These are phyloP conservation scores for Alectoria sarmentosa DNA, from an alignment of 495 filamentous ascomycete species.

Conservation along the genomic window DNA sequence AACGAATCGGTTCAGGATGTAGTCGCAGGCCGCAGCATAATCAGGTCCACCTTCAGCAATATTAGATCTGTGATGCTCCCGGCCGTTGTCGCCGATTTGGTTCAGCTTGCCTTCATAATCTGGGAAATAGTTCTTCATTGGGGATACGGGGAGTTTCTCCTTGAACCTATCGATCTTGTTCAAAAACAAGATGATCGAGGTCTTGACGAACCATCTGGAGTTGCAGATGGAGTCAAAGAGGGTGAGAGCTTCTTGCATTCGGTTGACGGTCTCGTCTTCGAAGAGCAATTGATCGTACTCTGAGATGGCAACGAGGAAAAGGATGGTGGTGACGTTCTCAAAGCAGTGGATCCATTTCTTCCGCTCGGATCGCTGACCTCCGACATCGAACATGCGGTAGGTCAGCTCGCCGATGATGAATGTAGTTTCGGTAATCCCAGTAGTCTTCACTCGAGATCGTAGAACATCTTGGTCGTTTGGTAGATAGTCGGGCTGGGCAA, in stretches of 20 bases:
- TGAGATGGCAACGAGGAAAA: constrained; percentile 97
- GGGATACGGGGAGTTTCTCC: constrained; percentile 98
- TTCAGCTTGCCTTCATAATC: constrained; percentile 68
- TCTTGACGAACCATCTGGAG: constrained; percentile 98
- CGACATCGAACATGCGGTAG: constrained; percentile 99
- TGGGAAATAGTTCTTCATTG: constrained; percentile 99
- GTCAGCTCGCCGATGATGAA: constrained; percentile 97
- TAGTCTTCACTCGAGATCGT: constrained; percentile 96
- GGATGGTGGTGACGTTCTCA: constrained; percentile 97
- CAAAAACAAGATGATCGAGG: constrained; percentile 97
- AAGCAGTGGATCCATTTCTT: constrained; percentile 99
- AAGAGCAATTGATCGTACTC: constrained; percentile 98
- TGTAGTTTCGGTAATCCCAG: constrained; percentile 97
- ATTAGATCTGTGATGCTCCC: constrained; percentile 41
- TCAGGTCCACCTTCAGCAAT: constrained; percentile 62
- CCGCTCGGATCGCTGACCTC: constrained; percentile 95
- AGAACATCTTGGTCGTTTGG: constrained; percentile 98
- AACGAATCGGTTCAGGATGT: constrained; percentile 95
- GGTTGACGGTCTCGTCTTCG: constrained; percentile 81
- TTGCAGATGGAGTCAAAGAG: constrained; percentile 99
- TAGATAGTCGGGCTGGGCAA: constrained; percentile 87
- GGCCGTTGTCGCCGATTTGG: constrained; percentile 37
- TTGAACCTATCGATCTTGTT: constrained; percentile 99
- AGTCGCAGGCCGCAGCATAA: constrained; percentile 89
- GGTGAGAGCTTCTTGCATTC: constrained; percentile 98